Base-by-base conservation (phyloP, 306 rosid species). In the Hylodesmum podocarpum region DNA sequence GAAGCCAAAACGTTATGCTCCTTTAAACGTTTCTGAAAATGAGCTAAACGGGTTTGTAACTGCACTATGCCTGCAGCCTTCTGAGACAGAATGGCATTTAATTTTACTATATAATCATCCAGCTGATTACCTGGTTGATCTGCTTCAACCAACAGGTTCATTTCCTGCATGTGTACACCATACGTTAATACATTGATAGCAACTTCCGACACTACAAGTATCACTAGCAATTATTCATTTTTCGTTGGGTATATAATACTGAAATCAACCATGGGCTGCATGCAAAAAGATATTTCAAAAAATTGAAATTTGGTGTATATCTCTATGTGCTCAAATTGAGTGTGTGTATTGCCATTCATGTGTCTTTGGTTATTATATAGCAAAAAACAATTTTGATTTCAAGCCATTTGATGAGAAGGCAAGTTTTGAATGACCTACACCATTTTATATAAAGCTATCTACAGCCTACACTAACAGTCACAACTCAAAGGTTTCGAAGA, bases 71-170 rank as follows among this genome's bases (percentile, higher is more conserved):
- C 92, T 24, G 97, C 88, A 59, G 98, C 92, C 87, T 93, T 93
- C 86, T 93, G 98, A 54, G 98, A 91, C 69, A 93, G 85, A 88
- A 93, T 84, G 63, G 79, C 54, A 70, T 91, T 91, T 82, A 93
- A 67, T 81, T 85, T 87, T 27, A 87, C 78, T 66, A 93, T 25
- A 76, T 93, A 93, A 71, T 77, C 89, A 54, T 89, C 96, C 70
- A 93, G 88, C 51, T 89, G 93, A 85, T 91, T 93, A 55, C 93
- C 98, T 27, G 98, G 98, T 78, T 89, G 86, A 78, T 93, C 98
- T 81, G 93, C 97, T 76, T 89, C 96, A 50, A 91, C 97, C 86
- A 93, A 85, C n/a, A 93, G 93, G 81, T 86, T 86, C 98, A 93
- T 93, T 77, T 93, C 98, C 98, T 93, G 90, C 89, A 81, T 74